A percentile compares a stretch with the other conserved stretches of the same genome.
Evolutionary conservation across 331 rosid species (phyloP).

Genomic region (Acacia concinna): DNA sequence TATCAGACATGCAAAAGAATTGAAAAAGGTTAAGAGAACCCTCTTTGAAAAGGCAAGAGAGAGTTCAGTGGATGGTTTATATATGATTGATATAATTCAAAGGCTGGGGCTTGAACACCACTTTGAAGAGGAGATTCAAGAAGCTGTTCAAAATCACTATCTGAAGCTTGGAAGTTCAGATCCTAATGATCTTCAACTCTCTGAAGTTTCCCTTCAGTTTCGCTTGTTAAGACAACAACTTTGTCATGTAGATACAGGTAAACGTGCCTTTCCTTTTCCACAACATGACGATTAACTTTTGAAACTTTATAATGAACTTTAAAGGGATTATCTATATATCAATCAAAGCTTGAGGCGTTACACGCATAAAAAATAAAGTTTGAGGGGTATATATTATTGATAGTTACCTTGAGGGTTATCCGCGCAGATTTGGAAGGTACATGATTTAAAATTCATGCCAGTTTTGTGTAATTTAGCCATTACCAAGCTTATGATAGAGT

Average conservation of each 20-base stretch:
- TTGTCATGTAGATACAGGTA: neutral
- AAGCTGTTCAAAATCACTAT: conserved; percentile 28
- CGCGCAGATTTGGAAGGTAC: neutral
- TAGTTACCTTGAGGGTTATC: no score
- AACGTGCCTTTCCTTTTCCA: neutral
- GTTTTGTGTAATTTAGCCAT: neutral
- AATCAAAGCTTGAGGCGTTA: no score
- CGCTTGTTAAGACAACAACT: conserved; percentile 55
- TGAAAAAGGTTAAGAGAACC: conserved; percentile 3
- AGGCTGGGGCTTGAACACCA: conserved; percentile 45
- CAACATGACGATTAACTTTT: neutral
- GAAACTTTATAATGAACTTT: neutral
- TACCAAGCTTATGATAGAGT: neutral
- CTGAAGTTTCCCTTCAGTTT: conserved; percentile 42
- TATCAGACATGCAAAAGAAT: neutral
- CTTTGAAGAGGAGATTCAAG: conserved; percentile 46
- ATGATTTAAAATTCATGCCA: neutral
- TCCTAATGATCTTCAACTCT: conserved; percentile 12
- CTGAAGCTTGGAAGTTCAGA: neutral
- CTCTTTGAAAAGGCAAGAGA: neutral
- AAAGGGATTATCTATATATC: no score
- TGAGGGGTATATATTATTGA: no score
- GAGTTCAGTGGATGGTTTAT: neutral
- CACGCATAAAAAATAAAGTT: no score
- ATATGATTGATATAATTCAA: conserved; percentile 43